Evolutionary conservation across 1,139 yeast species (phyloP).

Genomic region (Candida gigantensis): DNA sequence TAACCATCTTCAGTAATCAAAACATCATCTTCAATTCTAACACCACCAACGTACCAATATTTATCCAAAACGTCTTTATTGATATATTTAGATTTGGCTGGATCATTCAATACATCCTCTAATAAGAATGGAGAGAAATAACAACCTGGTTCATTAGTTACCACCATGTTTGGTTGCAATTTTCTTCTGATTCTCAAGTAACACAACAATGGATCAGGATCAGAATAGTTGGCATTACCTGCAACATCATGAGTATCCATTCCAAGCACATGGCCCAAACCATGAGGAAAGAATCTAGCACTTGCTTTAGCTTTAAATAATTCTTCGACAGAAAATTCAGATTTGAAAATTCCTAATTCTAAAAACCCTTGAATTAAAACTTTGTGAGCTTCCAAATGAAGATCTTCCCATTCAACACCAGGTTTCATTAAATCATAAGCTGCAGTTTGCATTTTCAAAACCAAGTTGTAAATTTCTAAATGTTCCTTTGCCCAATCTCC

Average conservation of each 20-base stretch:
- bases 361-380: constrained; percentile 73
- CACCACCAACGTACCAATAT: constrained; percentile 92
- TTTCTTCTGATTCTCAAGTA: constrained; percentile 80
- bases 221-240: constrained; percentile 82
- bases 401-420: constrained; percentile 82
- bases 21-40: constrained; percentile 92
- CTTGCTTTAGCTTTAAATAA: constrained; percentile 70
- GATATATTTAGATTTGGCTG: constrained; percentile 60
- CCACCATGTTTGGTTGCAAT: constrained; percentile 75
- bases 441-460: constrained; percentile 74
- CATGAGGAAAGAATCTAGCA: constrained; percentile 89
- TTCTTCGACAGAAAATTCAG: constrained; percentile 61
- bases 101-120: constrained; percentile 61
- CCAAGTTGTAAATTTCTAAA: constrained; percentile 78
- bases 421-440: constrained; percentile 75
- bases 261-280: constrained; percentile 90
- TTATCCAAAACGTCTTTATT: constrained; percentile 65
- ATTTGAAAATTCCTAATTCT: constrained; percentile 72
- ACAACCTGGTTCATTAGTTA: constrained; percentile 94
- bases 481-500: constrained; percentile 93
- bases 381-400: constrained; percentile 78
- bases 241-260: constrained; percentile 97
- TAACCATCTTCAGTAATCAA: constrained; percentile 73
- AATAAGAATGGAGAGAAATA: constrained; percentile 85
- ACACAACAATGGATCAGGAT: constrained; percentile 70